A percentile compares a stretch with the other conserved stretches of the same genome.
Evolutionary conservation across 2,329 filamentous ascomycete species (phyloP).

Genomic region (Ascochyta fabae): DNA sequence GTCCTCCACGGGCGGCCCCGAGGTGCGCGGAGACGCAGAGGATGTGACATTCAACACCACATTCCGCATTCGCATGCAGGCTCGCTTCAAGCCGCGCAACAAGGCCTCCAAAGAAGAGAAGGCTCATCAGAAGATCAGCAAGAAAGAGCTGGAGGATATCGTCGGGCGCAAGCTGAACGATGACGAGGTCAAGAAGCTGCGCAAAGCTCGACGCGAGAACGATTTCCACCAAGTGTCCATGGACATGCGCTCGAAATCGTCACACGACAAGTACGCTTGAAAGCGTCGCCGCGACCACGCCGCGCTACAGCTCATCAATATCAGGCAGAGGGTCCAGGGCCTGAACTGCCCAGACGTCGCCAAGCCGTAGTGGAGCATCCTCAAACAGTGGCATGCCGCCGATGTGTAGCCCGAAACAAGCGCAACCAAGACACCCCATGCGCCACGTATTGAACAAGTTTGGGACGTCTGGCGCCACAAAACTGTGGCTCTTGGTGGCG

Average conservation of each 20-base stretch:
- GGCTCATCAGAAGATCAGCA: slow-evolving; percentile 82
- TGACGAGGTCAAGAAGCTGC: slow-evolving; percentile 83
- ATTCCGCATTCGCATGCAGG: slow-evolving; percentile 89
- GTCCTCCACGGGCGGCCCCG: slow-evolving; percentile 54
- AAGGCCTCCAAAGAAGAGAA: slow-evolving; percentile 83
- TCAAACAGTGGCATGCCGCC: slow-evolving; percentile 14
- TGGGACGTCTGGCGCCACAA: slow-evolving; percentile 16
- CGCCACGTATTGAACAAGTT: slow-evolving; percentile 17
- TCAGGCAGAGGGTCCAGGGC: background rate
- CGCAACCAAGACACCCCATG: slow-evolving; percentile 13
- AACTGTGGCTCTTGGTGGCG: slow-evolving; percentile 14
- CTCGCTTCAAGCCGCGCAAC: slow-evolving; percentile 85
- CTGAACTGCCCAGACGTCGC: slow-evolving; percentile 11
- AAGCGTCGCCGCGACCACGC: background rate
- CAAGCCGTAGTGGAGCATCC: slow-evolving; percentile 14
- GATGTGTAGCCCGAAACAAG: slow-evolving; percentile 3
- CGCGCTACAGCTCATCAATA: background rate
- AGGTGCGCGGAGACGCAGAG: slow-evolving; percentile 79
- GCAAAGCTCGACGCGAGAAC: slow-evolving; percentile 82
- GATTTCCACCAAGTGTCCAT: slow-evolving; percentile 88
- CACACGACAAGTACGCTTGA: slow-evolving; percentile 60
- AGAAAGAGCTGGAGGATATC: slow-evolving; percentile 81
- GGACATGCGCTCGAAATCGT: slow-evolving; percentile 87
- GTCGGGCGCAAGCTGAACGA: slow-evolving; percentile 79
- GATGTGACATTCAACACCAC: slow-evolving; percentile 72